Conservation (phyloP, 2,329 filamentous ascomycete genomes). For the Harringtonia lauricola region DNA sequence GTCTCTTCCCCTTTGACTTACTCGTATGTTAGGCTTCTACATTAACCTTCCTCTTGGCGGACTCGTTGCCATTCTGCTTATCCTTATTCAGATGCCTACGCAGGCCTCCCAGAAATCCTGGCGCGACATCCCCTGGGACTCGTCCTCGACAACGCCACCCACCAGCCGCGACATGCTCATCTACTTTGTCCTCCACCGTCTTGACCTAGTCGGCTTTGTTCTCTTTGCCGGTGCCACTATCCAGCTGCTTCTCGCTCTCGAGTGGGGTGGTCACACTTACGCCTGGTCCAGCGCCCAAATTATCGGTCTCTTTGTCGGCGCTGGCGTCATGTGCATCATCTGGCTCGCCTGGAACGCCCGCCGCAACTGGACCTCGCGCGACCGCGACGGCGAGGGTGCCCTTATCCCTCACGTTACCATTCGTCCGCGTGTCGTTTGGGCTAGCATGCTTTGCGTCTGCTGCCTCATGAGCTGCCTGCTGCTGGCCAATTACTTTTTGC, state of each 20-base stretch:
- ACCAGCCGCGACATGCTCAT: no score
- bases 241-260: slow-evolving; percentile 31
- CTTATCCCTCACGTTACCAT: slow-evolving; percentile 17
- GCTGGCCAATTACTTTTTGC: slow-evolving; percentile 18
- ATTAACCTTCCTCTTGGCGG: slow-evolving; percentile 34
- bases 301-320: slow-evolving; percentile 31
- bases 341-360: slow-evolving; percentile 31
- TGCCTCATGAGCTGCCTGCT: slow-evolving; percentile 14
- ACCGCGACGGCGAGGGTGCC: slow-evolving; percentile 12
- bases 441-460: slow-evolving; percentile 12
- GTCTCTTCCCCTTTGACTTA: no score
- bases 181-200: slow-evolving; percentile 9
- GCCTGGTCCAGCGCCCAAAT: slow-evolving; percentile 27
- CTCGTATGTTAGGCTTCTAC: slow-evolving; percentile 25
- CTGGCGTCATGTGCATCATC: slow-evolving; percentile 25
- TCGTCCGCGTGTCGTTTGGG: slow-evolving; percentile 13
- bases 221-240: slow-evolving; percentile 30
- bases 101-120: slow-evolving; percentile 17
- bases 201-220: slow-evolving; percentile 30
- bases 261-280: slow-evolving; percentile 29
- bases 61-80: slow-evolving; percentile 20
- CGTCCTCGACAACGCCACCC: slow-evolving; percentile 11
- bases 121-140: slow-evolving; percentile 11
- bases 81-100: slow-evolving; percentile 25
- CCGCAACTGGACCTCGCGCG: not conserved